A percentile compares a stretch with the other conserved stretches of the same genome.
phyloP scores from a whole-genome alignment of 345 rosid species.

The Aquilaria sinensis region DNA sequence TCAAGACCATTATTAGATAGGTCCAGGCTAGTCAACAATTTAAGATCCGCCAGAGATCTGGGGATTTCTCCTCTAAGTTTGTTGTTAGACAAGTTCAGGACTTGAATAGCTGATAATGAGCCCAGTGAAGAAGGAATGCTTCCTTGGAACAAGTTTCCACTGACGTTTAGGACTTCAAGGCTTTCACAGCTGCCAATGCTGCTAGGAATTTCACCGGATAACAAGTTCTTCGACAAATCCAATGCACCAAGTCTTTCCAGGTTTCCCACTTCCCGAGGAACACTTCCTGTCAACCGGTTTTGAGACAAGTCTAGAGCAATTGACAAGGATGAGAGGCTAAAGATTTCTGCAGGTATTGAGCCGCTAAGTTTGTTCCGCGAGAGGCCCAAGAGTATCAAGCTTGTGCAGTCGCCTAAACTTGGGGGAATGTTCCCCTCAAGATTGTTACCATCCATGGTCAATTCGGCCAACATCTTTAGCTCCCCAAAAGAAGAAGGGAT shows the following conservation, averaged over 20 bases:
- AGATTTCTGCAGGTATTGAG: constrained; percentile 9
- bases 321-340: constrained; percentile 1
- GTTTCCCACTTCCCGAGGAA: constrained; percentile 5
- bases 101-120: constrained; percentile 8
- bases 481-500: constrained; percentile 15
- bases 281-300: constrained; percentile 9
- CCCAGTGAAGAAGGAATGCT: constrained; percentile 11
- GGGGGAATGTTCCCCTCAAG: constrained; percentile 17
- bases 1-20: constrained; percentile 13
- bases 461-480: background rate
- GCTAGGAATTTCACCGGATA: constrained; percentile 13
- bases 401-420: constrained; percentile 10
- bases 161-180: constrained; percentile 6
- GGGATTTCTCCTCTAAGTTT: constrained; percentile 14
- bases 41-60: background rate
- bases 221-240: constrained; percentile 5
- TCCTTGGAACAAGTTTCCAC: constrained; percentile 11
- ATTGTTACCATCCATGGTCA: constrained; percentile 9
- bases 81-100: constrained; percentile 20
- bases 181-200: constrained; percentile 15
- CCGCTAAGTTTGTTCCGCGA: constrained; percentile 11
- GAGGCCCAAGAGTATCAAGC: background rate
- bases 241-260: constrained; percentile 7
- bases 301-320: constrained; percentile 3
- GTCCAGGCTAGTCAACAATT: constrained; percentile 7